phyloP scores from a whole-genome alignment of 1,284 basidiomycete species.

The Pseudomicrostroma phylloplanum region DNA sequence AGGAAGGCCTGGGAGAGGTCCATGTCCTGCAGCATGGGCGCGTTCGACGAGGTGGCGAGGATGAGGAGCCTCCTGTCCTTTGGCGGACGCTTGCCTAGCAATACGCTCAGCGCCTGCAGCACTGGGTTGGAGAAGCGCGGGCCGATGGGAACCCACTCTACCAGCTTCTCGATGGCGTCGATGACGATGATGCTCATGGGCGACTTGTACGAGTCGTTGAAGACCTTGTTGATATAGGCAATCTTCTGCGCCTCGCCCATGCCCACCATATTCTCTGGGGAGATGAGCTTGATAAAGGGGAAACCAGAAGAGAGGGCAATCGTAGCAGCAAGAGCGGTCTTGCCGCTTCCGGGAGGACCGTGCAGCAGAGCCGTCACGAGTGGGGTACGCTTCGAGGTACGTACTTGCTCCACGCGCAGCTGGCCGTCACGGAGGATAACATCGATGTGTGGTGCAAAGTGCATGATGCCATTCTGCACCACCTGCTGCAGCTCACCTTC shows the following conservation, averaged over 20 bases:
- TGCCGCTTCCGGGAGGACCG: slow-evolving; percentile 81
- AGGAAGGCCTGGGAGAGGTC: slow-evolving; percentile 84
- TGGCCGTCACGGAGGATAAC: slow-evolving; percentile 76
- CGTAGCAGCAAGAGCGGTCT: slow-evolving; percentile 89
- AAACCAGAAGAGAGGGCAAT: slow-evolving; percentile 88
- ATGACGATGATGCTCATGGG: slow-evolving; percentile 92
- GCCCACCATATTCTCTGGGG: slow-evolving; percentile 95
- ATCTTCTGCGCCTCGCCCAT: slow-evolving; percentile 87
- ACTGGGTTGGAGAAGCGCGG: slow-evolving; percentile 92
- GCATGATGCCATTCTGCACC: slow-evolving; percentile 94
- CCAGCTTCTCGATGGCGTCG: slow-evolving; percentile 57
- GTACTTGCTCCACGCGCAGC: slow-evolving; percentile 90
- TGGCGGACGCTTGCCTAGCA: slow-evolving; percentile 82
- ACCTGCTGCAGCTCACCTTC: slow-evolving; percentile 93
- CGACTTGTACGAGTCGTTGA: slow-evolving; percentile 94
- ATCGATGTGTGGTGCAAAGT: slow-evolving; percentile 70
- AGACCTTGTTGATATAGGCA: slow-evolving; percentile 83
- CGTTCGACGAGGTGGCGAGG: slow-evolving; percentile 84
- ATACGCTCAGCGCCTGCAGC: slow-evolving; percentile 81
- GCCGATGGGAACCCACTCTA: slow-evolving; percentile 86
- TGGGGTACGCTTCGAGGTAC: slow-evolving; percentile 79
- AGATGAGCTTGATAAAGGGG: slow-evolving; percentile 97
- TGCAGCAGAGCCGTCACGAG: slow-evolving; percentile 85
- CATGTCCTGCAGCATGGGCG: slow-evolving; percentile 79
- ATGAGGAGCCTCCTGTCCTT: slow-evolving; percentile 91